phyloP scores from a whole-genome alignment of 306 rosid genomes.

The Spatholobus suberectus region DNA sequence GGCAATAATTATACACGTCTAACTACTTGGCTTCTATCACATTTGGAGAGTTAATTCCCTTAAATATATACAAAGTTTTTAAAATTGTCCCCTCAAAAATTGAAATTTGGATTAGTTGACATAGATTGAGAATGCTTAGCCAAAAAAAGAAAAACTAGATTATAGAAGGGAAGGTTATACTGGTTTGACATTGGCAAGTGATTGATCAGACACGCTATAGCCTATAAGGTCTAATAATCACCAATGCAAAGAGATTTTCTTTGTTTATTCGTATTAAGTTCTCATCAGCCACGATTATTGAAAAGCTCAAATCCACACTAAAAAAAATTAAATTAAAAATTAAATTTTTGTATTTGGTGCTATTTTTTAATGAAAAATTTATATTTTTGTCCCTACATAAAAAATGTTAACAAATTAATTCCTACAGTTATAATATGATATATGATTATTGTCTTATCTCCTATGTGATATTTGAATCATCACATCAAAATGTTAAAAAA shows the following conservation, averaged over 20 bases:
- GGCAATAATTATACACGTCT: neutral
- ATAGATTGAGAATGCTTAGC: neutral
- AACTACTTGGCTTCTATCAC: conserved; percentile 1
- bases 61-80: neutral
- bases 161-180: neutral
- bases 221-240: neutral
- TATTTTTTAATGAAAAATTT: too few species aligned
- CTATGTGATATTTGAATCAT: too few species aligned
- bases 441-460: neutral
- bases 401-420: neutral
- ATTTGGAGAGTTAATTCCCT: neutral
- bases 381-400: too few species aligned
- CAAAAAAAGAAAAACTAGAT: neutral
- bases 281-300: neutral
- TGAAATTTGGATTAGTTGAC: neutral
- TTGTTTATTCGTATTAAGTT: neutral
- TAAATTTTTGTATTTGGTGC: too few species aligned
- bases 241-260: neutral
- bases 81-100: neutral
- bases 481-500: too few species aligned
- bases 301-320: neutral
- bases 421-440: neutral
- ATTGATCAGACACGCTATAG: neutral
- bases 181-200: too few species aligned
- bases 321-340: neutral